Base-by-base conservation (phyloP, 192 early-diverging fungal genomes). In the Thoreauomyces humboldtii region DNA sequence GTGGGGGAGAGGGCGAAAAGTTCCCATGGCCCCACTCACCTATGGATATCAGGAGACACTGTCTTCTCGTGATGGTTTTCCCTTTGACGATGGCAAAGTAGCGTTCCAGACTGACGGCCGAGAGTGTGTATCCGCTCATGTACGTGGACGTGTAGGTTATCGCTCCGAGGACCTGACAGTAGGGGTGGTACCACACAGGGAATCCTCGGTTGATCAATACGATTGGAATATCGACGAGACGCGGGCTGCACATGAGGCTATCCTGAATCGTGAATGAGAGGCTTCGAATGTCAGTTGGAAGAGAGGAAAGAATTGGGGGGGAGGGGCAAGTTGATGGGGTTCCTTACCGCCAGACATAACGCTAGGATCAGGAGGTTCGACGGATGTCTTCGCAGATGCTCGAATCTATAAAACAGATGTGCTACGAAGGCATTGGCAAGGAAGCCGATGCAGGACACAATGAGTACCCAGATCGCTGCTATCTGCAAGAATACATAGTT, bases 171-270 rank as follows among this genome's bases (percentile, higher is more conserved):
- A 52, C 4, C 15, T 52, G 50, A 15, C 50, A 52, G 21, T 29
- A 27, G 25, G 50, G 50, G 50, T 52, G 50, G 15, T 52, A 52
- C 50, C 7, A 52, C 27, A 29, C 50, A 29, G 50, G 50, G 15
- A 28, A 52, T 29, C 50, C 50, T 2, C 15, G 5, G 22, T 24
- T 28, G 4, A 27, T 29, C 4, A 52, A 29, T 24, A 15, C 50
- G 50, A 52, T 52, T 15, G 50, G 50, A 2, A 31, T 29, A 7
- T 52, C 50, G 4, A 52, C 15, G 2, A 52, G 5, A 15, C 50
- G 50, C 2, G 50, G 50, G 5, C 24, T 4, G 50, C 50, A 52
- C 50, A 52, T 52, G 5, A 52, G 5, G n/a, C 7, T 29, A 31
- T 52, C 50, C 44, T 46, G 44, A 2, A 2, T 22, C 4, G 25